Conservation (phyloP, 345 rosid species). For the rapeseed (Brassica napus) region Da-Ae NC_063436.1:14122501-14123000, state of each 20-base stretch:
- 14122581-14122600: neutral
- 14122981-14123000: neutral
- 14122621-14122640: constrained; percentile 50
- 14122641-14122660: constrained; percentile 46
- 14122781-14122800: neutral
- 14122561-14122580: neutral
- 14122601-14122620: constrained; percentile 31
- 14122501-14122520: constrained; percentile 7
- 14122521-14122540: neutral
- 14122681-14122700: constrained; percentile 60
- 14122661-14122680: constrained; percentile 64
- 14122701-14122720: constrained; percentile 43
- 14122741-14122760: neutral
- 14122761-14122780: neutral
- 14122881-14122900: constrained; percentile 78
- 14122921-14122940: constrained; percentile 36
- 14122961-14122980: constrained; percentile 21
- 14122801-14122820: constrained; percentile 59
- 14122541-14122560: constrained; percentile 9
- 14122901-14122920: constrained; percentile 55
- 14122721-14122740: neutral
- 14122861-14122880: constrained; percentile 51
- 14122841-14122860: constrained; percentile 97
- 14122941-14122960: constrained; percentile 29
- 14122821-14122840: constrained; percentile 42